Evolutionary conservation across 1,139 yeast genomes (phyloP), one percentile per base, ranked within the genome.

Genomic region (Nakaseomyces nivariensis): DNA sequence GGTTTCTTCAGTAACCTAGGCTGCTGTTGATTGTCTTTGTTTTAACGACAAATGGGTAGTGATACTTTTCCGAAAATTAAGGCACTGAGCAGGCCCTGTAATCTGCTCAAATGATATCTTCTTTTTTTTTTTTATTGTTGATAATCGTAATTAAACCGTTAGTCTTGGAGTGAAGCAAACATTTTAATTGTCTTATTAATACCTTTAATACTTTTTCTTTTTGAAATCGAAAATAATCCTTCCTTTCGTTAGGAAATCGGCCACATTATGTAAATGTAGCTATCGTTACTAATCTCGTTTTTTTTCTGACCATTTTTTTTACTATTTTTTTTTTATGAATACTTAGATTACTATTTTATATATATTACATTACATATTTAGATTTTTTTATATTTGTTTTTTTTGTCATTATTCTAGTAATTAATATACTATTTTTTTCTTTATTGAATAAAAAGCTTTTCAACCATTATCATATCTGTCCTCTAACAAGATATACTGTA

Each of bases 401-500:
- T 9, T 10, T 22, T 17, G 42, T 32, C 25, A 32, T 33, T 43
- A 36, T 33, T 43, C 27, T 37, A 37, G 31, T 45, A 41, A 41
- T 41, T 41, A 29, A 41, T 27, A n/a, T 25, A 38, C 29, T 41
- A 4, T 7, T 38, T 26, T 38, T 38, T 11, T 38, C 11, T 24
- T 25, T 38, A 25, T 38, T 25, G 4, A 24, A 38, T 24, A 38
- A 38, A 38, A 17, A 17, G 22, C 1, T 1, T 17, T 17, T 17
- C 22, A 17, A 17, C 22, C 22, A 17, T 17, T 17, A 17, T 17
- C 22, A 45, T 36, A 45, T 31, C 8, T 32, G 34, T 9, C 87
- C 87, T 58, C 81, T 73, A n/a, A 82, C 82, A 42, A 82, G 66
- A 57, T 75, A 82, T 13, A 82, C 54, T 0, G 69, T 65, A 55